Evolutionary conservation across 2,329 filamentous ascomycete species (phyloP), one percentile per base, ranked within the genome.

Genomic region (Curvularia eragrostidis): DNA sequence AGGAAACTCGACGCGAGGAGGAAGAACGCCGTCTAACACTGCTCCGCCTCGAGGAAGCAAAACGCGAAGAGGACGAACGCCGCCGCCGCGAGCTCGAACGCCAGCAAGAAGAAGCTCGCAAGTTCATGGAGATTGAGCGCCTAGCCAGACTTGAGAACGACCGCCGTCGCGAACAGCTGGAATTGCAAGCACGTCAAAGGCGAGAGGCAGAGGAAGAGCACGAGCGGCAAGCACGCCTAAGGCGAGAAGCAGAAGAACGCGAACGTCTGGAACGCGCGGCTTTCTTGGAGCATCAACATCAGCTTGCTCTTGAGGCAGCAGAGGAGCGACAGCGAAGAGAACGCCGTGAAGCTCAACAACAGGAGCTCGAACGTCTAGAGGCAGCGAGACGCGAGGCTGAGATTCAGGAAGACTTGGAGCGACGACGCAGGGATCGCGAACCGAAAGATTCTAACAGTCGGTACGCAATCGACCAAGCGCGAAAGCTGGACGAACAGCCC

Each of bases 201-300:
- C 59, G 62, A 52, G 68, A 68, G 42, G 66, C 66, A 1, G 62
- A 36, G 15, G 66, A 73, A 56, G 62, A 64, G 21, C 65, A 68
- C 21, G 67, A 73, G 46, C 56, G 64, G 42, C 61, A 62, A 19
- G 66, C 60, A 26, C 72, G 72, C 8, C 69, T 76, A 62, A 67
- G 67, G 32, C 59, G 62, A 51, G 68, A 68, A 42, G 66, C 66
- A 1, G 62, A 67, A 32, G 74, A 76, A 19, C 70, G 69, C 15
- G 68, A 75, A 39, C 68, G 67, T 23, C 64, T 58, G 19, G 69
- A 75, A 55, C 75, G 70, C 3, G 64, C 66, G 26, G 61, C 65
- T 18, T 54, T 58, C 43, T 56, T 56, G 28, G 74, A 78, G 61
- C 67, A 66, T 8, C 69, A 72, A 53, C 69, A 69, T 15, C 58